Percentiles rank a stretch among this genome's conserved stretches.
Conservation (phyloP, 2,329 filamentous ascomycete species). For the Pyrenochaeta sp. region DNA sequence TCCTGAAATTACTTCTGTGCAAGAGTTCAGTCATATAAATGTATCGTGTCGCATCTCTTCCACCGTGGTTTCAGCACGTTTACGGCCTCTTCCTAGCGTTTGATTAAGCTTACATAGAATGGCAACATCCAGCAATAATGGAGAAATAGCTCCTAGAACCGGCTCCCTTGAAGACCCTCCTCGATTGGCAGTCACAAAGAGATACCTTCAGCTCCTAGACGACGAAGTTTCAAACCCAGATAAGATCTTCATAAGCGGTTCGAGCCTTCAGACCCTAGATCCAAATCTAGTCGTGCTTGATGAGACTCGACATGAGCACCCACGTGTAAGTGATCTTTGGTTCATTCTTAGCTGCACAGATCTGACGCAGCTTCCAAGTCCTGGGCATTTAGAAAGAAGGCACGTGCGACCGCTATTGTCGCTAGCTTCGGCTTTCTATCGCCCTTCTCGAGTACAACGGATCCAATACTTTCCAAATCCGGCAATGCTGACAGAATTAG, state of each 20-base stretch:
- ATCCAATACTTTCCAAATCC: background rate
- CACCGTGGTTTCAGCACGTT: too few species aligned
- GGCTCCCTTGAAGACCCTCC: background rate
- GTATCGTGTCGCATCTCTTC: too few species aligned
- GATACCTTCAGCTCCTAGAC: conserved; percentile 10
- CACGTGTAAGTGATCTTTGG: conserved; percentile 6
- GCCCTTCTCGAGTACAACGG: conserved; percentile 10
- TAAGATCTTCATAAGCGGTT: conserved; percentile 11
- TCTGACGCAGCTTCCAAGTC: background rate
- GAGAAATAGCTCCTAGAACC: background rate
- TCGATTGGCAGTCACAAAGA: background rate
- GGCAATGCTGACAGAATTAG: background rate
- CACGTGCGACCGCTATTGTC: conserved; percentile 8
- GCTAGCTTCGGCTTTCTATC: conserved; percentile 15
- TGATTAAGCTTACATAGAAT: background rate
- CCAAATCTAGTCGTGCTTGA: conserved; percentile 10
- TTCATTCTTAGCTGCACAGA: background rate
- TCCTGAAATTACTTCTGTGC: too few species aligned
- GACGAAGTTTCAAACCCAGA: conserved; percentile 7
- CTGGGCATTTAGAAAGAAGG: conserved; percentile 14
- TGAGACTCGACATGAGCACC: conserved; percentile 10
- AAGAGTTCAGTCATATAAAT: background rate
- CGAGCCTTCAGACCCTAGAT: conserved; percentile 9
- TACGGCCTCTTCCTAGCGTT: too few species aligned
- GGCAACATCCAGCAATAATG: background rate